Base-by-base conservation (phyloP, 257 asterid genomes). In the Solanum okadae region DNA sequence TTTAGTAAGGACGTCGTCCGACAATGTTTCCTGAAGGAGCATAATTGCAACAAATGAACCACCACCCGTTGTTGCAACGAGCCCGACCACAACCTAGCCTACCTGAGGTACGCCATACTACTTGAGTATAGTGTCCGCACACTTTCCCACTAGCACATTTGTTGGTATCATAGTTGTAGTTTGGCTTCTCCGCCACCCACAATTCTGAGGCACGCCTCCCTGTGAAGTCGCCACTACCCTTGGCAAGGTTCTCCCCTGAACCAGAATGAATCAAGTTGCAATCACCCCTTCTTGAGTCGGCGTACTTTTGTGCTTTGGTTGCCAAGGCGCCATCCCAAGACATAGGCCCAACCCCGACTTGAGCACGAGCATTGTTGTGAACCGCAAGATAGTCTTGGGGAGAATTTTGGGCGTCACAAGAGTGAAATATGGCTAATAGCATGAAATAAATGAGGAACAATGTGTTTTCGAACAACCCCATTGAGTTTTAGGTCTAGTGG, bases 11-110 rank as follows among this genome's bases (percentile, higher is more conserved):
- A 52, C 63, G 63, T 18, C 9, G 63, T 52, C 63, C 63, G n/a
- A 52, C 3, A 1, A 5, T 5, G 0, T 52, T 52, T 0, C n/a
- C 63, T 0, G 3, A 0, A 52, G 63, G 63, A 52, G 1, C 4
- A 16, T 52, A 52, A n/a, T 52, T 52, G 63, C 63, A 52, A 52
- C 4, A 18, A 52, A 18, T 6, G n/a, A 16, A 52, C 63, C 63
- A 18, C 63, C n/a, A 52, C 0, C 63, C 63, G 4, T 52, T 52
- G 63, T 52, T 52, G n/a, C 10, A 52, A 52, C n/a, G 63, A 52
- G 23, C 63, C 4, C 63, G 23, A 16, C 63, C 63, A 52, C 63
- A 52, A 1, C 63, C 63, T 52, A 52, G 63, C 0, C 22, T 0
- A 3, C 5, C n/a, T 2, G 63, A 52, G 63, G 0, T 52, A 2